Evolutionary conservation across 495 filamentous ascomycete genomes (phyloP).

Genomic region (Aspergillus cristatus): DNA sequence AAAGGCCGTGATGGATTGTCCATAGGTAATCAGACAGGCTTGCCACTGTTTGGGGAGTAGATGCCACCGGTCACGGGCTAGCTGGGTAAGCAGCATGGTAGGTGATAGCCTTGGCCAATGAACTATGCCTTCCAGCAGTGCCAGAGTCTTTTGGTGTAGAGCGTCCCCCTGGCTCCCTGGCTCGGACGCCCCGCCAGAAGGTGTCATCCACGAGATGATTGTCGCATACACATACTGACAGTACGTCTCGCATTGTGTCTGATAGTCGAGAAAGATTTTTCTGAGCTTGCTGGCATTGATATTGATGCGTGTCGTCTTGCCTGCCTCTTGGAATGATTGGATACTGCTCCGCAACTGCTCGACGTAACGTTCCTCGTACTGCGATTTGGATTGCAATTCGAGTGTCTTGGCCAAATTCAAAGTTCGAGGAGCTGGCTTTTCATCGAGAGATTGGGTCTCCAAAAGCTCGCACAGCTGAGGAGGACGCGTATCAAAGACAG

Average conservation of each 20-base stretch:
- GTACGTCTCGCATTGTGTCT: slow-evolving; percentile 4
- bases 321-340: slow-evolving; percentile 1
- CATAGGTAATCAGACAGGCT: slow-evolving; percentile 21
- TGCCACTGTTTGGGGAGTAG: slow-evolving; percentile 11
- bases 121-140: slow-evolving; percentile 1
- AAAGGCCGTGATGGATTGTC: slow-evolving; percentile 25
- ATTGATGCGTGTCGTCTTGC: slow-evolving; percentile 1
- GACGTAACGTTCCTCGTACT: slow-evolving; percentile 17
- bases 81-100: slow-evolving; percentile 11
- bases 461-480: too few relatives aligned
- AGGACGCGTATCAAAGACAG: background rate
- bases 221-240: slow-evolving; percentile 2
- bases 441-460: too few relatives aligned
- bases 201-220: slow-evolving; percentile 7
- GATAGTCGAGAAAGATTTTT: too few relatives aligned
- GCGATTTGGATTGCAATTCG: slow-evolving; percentile 2
- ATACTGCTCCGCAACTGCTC: slow-evolving; percentile 9
- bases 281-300: background rate
- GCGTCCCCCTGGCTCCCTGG: slow-evolving; percentile 1
- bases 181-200: slow-evolving; percentile 11
- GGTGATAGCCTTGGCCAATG: slow-evolving; percentile 15
- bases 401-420: slow-evolving; percentile 1
- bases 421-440: too few relatives aligned
- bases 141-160: slow-evolving; percentile 4
- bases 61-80: slow-evolving; percentile 9